Evolutionary conservation across 495 filamentous ascomycete species (phyloP).

Genomic region (Cairneyella variabilis): DNA sequence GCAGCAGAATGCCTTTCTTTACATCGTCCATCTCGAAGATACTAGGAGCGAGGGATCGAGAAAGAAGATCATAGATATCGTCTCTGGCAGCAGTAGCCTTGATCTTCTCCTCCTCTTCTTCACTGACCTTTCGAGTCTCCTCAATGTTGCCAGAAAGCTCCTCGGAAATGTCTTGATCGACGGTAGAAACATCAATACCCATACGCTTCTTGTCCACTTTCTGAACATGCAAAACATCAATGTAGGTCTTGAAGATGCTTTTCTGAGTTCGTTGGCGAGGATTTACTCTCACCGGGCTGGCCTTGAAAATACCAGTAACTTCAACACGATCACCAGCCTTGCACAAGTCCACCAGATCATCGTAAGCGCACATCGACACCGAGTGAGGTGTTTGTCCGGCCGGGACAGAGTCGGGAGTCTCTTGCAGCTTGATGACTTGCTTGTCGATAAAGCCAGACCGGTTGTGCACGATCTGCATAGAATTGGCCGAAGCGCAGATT

Average conservation of each 20-base stretch:
- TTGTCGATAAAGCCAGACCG: constrained; percentile 93
- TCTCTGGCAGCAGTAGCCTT: constrained; percentile 71
- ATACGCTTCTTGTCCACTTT: constrained; percentile 93
- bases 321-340: constrained; percentile 96
- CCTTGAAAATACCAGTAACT: constrained; percentile 94
- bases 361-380: constrained; percentile 92
- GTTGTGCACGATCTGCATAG: constrained; percentile 98
- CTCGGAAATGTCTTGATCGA: constrained; percentile 79
- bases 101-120: constrained; percentile 92
- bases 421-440: constrained; percentile 97
- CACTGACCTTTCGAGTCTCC: constrained; percentile 74
- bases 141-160: constrained; percentile 71
- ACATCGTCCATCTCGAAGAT: constrained; percentile 99
- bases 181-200: constrained; percentile 84
- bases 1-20: constrained; percentile 95
- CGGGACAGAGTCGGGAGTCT: constrained; percentile 91
- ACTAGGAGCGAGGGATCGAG: constrained; percentile 88
- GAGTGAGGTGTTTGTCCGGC: constrained; percentile 98
- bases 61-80: constrained; percentile 91
- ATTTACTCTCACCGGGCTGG: constrained; percentile 92
- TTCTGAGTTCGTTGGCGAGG: constrained; percentile 90
- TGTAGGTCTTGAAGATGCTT: constrained; percentile 94
- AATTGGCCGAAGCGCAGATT: constrained; percentile 82
- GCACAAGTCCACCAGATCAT: constrained; percentile 95
- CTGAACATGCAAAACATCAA: constrained; percentile 92